Evolutionary conservation across 495 filamentous ascomycete genomes (phyloP).

Genomic region (Xylaria acuta): DNA sequence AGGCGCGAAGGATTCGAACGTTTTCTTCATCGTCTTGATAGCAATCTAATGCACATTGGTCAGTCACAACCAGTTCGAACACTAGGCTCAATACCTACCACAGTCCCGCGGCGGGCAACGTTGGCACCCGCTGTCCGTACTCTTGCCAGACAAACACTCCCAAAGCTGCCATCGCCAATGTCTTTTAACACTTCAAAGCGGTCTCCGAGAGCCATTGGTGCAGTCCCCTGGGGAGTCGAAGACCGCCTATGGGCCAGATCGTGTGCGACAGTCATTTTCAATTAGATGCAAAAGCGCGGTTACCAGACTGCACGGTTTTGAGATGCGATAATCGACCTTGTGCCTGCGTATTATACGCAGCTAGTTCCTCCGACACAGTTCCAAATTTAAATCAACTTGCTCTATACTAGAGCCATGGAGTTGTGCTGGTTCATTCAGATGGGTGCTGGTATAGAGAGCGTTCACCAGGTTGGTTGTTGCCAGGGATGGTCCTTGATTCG

Average conservation of each 20-base stretch:
- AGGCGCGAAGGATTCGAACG: slow-evolving; percentile 86
- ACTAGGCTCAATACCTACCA: slow-evolving; percentile 66
- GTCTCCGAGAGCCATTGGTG: slow-evolving; percentile 70
- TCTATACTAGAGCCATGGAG: slow-evolving; percentile 41
- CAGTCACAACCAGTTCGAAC: slow-evolving; percentile 30
- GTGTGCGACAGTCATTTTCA: slow-evolving; percentile 72
- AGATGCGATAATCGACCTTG: slow-evolving; percentile 18
- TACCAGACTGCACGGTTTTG: slow-evolving; percentile 13
- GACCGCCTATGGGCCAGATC: slow-evolving; percentile 66
- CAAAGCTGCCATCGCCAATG: slow-evolving; percentile 98
- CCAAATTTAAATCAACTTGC: slow-evolving; percentile 26
- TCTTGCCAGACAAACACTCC: slow-evolving; percentile 90
- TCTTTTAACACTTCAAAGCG: slow-evolving; percentile 97
- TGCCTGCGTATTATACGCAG: slow-evolving; percentile 26
- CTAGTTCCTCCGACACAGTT: slow-evolving; percentile 27
- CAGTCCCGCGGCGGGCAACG: slow-evolving; percentile 86
- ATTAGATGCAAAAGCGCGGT: slow-evolving; percentile 18
- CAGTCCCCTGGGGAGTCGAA: slow-evolving; percentile 52
- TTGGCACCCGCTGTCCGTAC: slow-evolving; percentile 88
- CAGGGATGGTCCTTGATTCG: slow-evolving; percentile 23
- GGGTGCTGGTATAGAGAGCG: slow-evolving; percentile 8
- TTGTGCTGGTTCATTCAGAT: slow-evolving; percentile 39
- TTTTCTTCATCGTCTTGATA: slow-evolving; percentile 99
- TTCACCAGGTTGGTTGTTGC: slow-evolving; percentile 1
- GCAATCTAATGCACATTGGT: slow-evolving; percentile 72